Percentiles rank a stretch among this genome's conserved stretches.
phyloP scores from a whole-genome alignment of 306 rosid genomes.

The Acacia acuminata region DNA sequence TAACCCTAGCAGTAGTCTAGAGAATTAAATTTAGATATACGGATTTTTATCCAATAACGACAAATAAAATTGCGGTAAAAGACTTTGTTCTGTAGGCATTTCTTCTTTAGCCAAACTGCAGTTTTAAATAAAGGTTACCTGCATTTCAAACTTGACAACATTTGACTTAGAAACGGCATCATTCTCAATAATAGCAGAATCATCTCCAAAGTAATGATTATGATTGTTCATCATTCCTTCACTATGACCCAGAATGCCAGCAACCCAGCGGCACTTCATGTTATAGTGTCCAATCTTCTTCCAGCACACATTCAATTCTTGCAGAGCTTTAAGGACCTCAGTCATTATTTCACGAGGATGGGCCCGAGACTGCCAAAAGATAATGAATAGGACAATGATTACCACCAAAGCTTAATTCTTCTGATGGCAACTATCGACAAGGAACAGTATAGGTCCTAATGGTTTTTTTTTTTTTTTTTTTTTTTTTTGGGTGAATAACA shows the following conservation, averaged over 20 bases:
- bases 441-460: constrained; percentile 14
- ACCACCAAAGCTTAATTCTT: constrained; percentile 24
- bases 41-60: not conserved
- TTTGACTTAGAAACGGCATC: constrained; percentile 56
- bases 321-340: constrained; percentile 91
- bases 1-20: not conserved
- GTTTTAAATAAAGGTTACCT: constrained; percentile 52
- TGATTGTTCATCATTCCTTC: constrained; percentile 73
- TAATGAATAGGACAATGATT: constrained; percentile 24
- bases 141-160: constrained; percentile 94
- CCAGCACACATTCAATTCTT: constrained; percentile 86
- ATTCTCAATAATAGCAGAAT: constrained; percentile 55
- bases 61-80: not conserved
- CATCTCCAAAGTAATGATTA: constrained; percentile 64
- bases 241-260: constrained; percentile 50
- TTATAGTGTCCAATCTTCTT: constrained; percentile 96
- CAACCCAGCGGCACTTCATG: constrained; percentile 91
- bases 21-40: not conserved
- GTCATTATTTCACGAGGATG: constrained; percentile 96
- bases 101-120: constrained; percentile 5
- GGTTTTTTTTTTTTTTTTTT: not conserved
- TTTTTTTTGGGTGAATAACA: not conserved
- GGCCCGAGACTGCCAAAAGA: constrained; percentile 69
- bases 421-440: not conserved
- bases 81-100: not conserved